Conservation (phyloP, 805 yeast species). For the Spathaspora passalidarum region DNA sequence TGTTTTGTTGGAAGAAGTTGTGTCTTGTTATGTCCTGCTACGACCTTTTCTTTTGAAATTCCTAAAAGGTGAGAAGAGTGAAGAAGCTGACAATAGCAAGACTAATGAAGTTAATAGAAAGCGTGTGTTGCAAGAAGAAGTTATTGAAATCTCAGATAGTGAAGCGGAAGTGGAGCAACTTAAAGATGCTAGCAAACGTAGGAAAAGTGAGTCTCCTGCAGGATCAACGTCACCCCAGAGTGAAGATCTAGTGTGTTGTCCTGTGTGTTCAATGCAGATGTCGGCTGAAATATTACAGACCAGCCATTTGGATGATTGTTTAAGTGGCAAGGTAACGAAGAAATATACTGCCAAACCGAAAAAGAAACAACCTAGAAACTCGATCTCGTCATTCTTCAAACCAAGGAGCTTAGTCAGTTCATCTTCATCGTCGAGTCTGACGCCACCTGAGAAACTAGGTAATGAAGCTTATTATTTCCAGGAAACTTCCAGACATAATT, state of each 20-base stretch:
- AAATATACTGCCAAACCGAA: constrained; percentile 2
- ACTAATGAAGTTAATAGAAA: constrained; percentile 5
- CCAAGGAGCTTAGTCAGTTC: constrained; percentile 1
- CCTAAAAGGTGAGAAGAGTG: constrained; percentile 1
- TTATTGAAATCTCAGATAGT: constrained; percentile 7
- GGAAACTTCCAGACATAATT: constrained; percentile 21
- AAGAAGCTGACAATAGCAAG: not conserved
- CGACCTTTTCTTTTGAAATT: constrained; percentile 11
- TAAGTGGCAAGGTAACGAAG: constrained; percentile 24
- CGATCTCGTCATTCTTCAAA: constrained; percentile 32
- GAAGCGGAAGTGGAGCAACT: not conserved
- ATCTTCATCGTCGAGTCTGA: not conserved
- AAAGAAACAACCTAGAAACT: constrained; percentile 11
- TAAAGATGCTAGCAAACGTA: not conserved
- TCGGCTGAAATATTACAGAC: constrained; percentile 54
- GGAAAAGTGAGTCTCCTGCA: not conserved
- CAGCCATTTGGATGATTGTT: constrained; percentile 61
- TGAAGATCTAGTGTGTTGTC: constrained; percentile 51
- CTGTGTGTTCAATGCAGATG: constrained; percentile 59
- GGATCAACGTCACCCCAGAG: not conserved
- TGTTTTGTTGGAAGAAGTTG: constrained; percentile 68
- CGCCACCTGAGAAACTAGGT: constrained; percentile 9
- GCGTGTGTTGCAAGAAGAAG: constrained; percentile 9
- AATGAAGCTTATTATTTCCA: constrained; percentile 31
- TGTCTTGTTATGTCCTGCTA: constrained; percentile 44